These are phyloP conservation scores for Noccaea caerulescens DNA, from an alignment of 345 rosid genomes.

Conservation along the genomic window DNA sequence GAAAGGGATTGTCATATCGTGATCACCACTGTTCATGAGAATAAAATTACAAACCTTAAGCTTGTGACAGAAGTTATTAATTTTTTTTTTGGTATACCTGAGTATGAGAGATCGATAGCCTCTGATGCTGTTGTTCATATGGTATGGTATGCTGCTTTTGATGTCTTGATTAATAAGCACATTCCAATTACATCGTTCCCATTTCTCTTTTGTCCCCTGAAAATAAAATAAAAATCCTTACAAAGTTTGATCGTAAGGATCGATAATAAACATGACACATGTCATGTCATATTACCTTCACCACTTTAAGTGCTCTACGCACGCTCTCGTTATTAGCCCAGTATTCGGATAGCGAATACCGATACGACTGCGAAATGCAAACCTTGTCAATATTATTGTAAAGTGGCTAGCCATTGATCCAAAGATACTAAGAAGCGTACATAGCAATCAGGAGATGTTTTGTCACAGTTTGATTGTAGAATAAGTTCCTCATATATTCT, in stretches of 20 bases:
- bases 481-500: constrained; percentile 3
- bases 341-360: constrained; percentile 3
- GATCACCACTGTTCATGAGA: constrained; percentile 61
- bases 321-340: constrained; percentile 38
- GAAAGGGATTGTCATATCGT: constrained; percentile 58
- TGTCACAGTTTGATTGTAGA: constrained; percentile 14
- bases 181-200: constrained; percentile 16
- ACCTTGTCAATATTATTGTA: background rate
- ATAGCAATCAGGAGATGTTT: constrained; percentile 25
- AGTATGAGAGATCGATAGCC: constrained; percentile 39
- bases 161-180: background rate
- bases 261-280: constrained; percentile 2
- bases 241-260: constrained; percentile 15
- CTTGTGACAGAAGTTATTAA: background rate
- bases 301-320: constrained; percentile 31
- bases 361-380: constrained; percentile 6
- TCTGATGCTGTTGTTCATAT: constrained; percentile 26
- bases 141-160: constrained; percentile 35
- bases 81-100: constrained; percentile 15
- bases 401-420: background rate
- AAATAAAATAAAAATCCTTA: background rate
- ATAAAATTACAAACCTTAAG: background rate
- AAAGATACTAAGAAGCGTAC: constrained; percentile 27
- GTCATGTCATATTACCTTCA: constrained; percentile 25
- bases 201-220: constrained; percentile 30